These are phyloP conservation scores for Sarocladium oryzae DNA, from an alignment of 2,329 filamentous ascomycete genomes.

Conservation along the genomic window DNA sequence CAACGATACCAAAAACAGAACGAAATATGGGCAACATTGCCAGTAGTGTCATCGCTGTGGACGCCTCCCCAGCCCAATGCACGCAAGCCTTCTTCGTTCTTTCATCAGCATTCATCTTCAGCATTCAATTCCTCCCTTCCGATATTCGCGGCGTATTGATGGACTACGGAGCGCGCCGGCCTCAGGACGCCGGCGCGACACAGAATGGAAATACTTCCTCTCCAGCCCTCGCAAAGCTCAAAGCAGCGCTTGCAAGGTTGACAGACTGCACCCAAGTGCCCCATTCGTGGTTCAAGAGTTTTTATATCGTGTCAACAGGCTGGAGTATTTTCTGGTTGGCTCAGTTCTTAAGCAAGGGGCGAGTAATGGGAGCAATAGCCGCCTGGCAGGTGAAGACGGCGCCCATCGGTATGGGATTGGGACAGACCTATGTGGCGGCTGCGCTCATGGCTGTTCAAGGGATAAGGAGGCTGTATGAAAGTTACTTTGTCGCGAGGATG, in stretches of 20 bases:
- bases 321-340: slow-evolving; percentile 69
- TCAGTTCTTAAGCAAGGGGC: slow-evolving; percentile 53
- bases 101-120: slow-evolving; percentile 32
- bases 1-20: too few relatives aligned
- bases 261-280: slow-evolving; percentile 54
- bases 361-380: slow-evolving; percentile 42
- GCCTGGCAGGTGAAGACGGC: slow-evolving; percentile 25
- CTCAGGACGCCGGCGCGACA: slow-evolving; percentile 16
- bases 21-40: neutral
- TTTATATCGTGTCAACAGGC: slow-evolving; percentile 67
- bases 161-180: slow-evolving; percentile 43
- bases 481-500: slow-evolving; percentile 54
- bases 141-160: slow-evolving; percentile 38
- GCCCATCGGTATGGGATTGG: slow-evolving; percentile 42
- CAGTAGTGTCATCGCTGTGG: neutral
- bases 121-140: slow-evolving; percentile 36
- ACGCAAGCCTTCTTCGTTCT: slow-evolving; percentile 44
- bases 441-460: slow-evolving; percentile 70
- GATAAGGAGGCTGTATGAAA: slow-evolving; percentile 69
- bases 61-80: slow-evolving; percentile 21
- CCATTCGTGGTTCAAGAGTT: slow-evolving; percentile 84
- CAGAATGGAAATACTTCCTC: slow-evolving; percentile 1
- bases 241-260: slow-evolving; percentile 24
- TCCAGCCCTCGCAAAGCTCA: slow-evolving; percentile 5
- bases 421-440: slow-evolving; percentile 63